These are phyloP conservation scores for Globisporangium cystogenes DNA, from an alignment of 352 stramenopile species.

Conservation along the genomic window DNA sequence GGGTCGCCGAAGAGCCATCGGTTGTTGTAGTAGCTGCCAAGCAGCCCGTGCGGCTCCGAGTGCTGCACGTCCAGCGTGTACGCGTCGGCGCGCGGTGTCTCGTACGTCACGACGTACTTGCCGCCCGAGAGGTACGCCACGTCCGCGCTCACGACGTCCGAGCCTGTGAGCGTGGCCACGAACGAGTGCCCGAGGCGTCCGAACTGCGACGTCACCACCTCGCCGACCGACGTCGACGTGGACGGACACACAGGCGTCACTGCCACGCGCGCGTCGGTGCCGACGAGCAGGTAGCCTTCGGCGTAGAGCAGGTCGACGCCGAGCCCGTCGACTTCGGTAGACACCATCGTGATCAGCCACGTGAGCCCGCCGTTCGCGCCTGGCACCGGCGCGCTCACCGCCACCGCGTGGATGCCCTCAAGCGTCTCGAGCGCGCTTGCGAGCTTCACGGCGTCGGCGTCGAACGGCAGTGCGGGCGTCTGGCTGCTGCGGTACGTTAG, in stretches of 20 bases:
- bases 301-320: conserved; percentile 65
- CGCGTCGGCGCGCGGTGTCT: conserved; percentile 70
- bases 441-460: conserved; percentile 47
- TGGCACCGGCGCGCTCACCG: conserved; percentile 26
- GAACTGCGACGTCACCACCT: conserved; percentile 30
- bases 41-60: conserved; percentile 73
- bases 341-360: conserved; percentile 87
- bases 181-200: conserved; percentile 63
- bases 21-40: conserved; percentile 95
- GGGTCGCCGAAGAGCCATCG: conserved; percentile 90
- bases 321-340: conserved; percentile 35
- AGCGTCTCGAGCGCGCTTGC: conserved; percentile 61
- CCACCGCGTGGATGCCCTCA: conserved; percentile 63
- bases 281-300: conserved; percentile 74
- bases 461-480: conserved; percentile 72
- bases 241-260: conserved; percentile 41
- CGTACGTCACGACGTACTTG: conserved; percentile 88
- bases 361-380: conserved; percentile 54
- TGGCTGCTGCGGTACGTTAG: conserved; percentile 60
- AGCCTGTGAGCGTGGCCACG: conserved; percentile 50
- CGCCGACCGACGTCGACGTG: conserved; percentile 26
- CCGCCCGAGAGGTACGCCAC: conserved; percentile 56
- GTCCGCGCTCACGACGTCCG: conserved; percentile 47
- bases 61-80: conserved; percentile 87
- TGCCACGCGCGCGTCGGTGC: conserved; percentile 28